These are phyloP conservation scores for Typha latifolia DNA, from an alignment of 176 grass and related monocot genomes.

Conservation along the genomic window DNA sequence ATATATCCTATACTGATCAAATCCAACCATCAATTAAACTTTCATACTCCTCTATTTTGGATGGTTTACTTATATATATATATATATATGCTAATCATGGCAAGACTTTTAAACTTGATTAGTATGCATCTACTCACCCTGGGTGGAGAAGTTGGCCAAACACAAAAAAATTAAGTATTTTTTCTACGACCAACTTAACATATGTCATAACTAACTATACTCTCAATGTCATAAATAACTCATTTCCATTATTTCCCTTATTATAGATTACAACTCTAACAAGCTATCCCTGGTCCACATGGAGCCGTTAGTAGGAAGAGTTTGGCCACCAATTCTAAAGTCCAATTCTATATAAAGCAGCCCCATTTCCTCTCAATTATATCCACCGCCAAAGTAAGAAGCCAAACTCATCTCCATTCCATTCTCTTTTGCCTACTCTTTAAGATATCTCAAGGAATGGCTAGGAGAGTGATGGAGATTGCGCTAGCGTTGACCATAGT, in stretches of 20 bases:
- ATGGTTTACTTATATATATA: no score
- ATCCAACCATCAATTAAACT: no score
- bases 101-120: no score
- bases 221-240: no score
- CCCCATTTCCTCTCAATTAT: conserved; percentile 8
- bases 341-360: not conserved
- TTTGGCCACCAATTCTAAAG: conserved; percentile 14
- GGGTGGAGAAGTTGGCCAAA: conserved; percentile 24
- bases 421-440: not conserved
- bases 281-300: conserved; percentile 13
- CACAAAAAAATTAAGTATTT: not conserved
- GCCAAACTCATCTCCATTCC: not conserved
- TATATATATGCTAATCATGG: no score
- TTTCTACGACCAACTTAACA: not conserved
- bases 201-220: not conserved
- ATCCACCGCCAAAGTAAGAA: conserved; percentile 2
- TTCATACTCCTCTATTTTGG: no score
- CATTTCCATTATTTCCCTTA: no score
- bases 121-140: not conserved
- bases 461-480: not conserved
- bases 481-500: not conserved
- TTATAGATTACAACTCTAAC: not conserved
- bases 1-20: no score
- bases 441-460: not conserved
- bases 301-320: conserved; percentile 11